A percentile compares a stretch with the other conserved stretches of the same genome.
phyloP scores from a whole-genome alignment of 1,284 basidiomycete genomes.

The Sporisorium scitamineum region DNA sequence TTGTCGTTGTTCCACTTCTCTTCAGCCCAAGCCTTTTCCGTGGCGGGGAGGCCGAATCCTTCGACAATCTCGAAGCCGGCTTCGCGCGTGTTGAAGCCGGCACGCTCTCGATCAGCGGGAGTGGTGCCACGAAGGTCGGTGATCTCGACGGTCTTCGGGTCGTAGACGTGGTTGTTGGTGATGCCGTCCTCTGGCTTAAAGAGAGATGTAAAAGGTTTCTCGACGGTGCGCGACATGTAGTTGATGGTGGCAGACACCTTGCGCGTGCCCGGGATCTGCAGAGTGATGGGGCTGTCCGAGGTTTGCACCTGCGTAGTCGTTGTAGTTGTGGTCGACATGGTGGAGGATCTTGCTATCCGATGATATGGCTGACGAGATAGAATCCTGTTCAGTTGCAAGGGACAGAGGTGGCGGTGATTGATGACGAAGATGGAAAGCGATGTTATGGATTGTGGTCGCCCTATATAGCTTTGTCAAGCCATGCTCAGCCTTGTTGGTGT shows the following conservation, averaged over 20 bases:
- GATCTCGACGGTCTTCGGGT: slow-evolving; percentile 39
- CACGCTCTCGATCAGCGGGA: slow-evolving; percentile 17
- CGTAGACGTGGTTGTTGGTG: slow-evolving; percentile 44
- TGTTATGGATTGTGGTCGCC: neutral
- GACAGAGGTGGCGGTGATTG: neutral
- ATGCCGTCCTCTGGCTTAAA: slow-evolving; percentile 37
- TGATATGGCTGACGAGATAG: neutral
- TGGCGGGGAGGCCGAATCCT: slow-evolving; percentile 42
- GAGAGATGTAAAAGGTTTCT: slow-evolving; percentile 45
- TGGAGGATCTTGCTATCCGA: neutral
- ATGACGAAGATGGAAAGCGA: neutral
- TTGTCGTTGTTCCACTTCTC: slow-evolving; percentile 47
- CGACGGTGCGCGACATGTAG: slow-evolving; percentile 52
- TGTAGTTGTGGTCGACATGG: slow-evolving; percentile 32
- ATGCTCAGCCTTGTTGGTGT: neutral
- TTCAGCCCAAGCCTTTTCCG: slow-evolving; percentile 40
- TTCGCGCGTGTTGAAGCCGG: slow-evolving; percentile 45
- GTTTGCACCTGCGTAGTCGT: slow-evolving; percentile 15
- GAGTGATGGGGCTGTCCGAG: slow-evolving; percentile 15
- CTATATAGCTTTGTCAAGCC: neutral
- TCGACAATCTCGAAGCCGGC: slow-evolving; percentile 58
- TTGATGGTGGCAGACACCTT: slow-evolving; percentile 50
- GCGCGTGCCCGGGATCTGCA: slow-evolving; percentile 35
- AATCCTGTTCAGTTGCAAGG: neutral
- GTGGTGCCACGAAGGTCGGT: slow-evolving; percentile 48